Evolutionary conservation across 768 basidiomycete genomes (phyloP).

Genomic region (Amanita phalloides): DNA sequence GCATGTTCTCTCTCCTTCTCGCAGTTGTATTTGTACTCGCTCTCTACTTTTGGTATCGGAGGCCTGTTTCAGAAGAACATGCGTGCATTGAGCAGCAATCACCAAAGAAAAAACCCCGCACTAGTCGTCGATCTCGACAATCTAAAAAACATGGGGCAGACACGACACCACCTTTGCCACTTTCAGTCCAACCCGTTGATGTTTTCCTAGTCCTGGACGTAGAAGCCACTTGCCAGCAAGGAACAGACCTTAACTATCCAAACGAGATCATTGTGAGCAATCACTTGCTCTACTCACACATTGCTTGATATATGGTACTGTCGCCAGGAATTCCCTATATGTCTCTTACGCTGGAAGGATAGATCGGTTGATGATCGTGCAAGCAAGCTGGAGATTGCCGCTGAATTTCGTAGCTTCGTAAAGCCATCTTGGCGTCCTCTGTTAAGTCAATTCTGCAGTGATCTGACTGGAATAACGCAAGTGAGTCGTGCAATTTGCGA

Average conservation of each 20-base stretch:
- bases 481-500: constrained; percentile 29
- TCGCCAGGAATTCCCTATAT: constrained; percentile 85
- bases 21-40: not conserved
- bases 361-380: constrained; percentile 38
- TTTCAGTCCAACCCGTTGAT: constrained; percentile 44
- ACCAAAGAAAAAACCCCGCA: not conserved
- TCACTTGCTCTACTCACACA: constrained; percentile 2
- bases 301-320: not conserved
- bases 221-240: constrained; percentile 71
- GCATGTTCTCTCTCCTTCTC: not conserved
- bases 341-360: constrained; percentile 76
- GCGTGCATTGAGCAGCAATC: not conserved
- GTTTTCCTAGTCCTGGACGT: constrained; percentile 84
- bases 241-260: constrained; percentile 70
- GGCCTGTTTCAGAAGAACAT: not conserved
- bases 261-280: constrained; percentile 88
- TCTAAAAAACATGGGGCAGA: constrained; percentile 1
- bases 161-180: constrained; percentile 7
- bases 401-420: constrained; percentile 84
- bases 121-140: not conserved
- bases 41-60: not conserved
- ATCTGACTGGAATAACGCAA: constrained; percentile 88
- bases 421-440: constrained; percentile 77
- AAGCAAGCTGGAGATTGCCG: constrained; percentile 53
- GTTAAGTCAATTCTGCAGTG: constrained; percentile 75